Base-by-base conservation (phyloP, 2,329 filamentous ascomycete genomes). In the Hypoxylon sp. region DNA sequence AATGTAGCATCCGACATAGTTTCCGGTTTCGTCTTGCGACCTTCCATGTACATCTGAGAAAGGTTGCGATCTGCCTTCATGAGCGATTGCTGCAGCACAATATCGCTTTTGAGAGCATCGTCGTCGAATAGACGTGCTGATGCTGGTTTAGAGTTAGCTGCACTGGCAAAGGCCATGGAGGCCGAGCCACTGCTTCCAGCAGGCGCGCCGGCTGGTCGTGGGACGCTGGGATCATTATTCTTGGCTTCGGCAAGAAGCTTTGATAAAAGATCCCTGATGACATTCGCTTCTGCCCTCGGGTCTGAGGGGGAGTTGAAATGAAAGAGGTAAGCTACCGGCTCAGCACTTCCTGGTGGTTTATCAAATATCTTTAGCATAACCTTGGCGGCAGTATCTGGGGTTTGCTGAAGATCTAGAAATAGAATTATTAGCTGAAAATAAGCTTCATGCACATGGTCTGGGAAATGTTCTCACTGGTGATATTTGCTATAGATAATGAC, bases 351-450 rank as follows among this genome's bases (percentile, higher is more conserved):
- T 32, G 88, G 80, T 45, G 87, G 81, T 77, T 94, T 91, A 68
- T 91, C 91, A 73, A 98, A 93, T 60, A 99, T 91, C 79, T 96
- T 97, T 65, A 98, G 87, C 86, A 97, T 97, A 58, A 97, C 94
- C 84, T 97, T 98, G 17, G 93, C 84, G 36, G 89, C 90, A n/a
- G 86, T 90, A 66, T 93, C 93, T 11, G 96, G 94, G 0, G 96
- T 98, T 79, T 98, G 95, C 80, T 99, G 95, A 52, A 99, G 88
- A 81, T 98, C 93, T 96, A 73, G 32, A 53, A 4, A 48, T 19
- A 41, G 17, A 25, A 32, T 23, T n/a, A 38, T 60, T 59, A 70
- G 52, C 65, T 38, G 63, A 48, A 21, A 43, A 38, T 49, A 48
- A 63, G 11, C 21, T 23, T 34, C 2, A 58, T 49, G 58, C 43